phyloP scores from a whole-genome alignment of 805 yeast species.

The Myxozyma melibiosi region DNA sequence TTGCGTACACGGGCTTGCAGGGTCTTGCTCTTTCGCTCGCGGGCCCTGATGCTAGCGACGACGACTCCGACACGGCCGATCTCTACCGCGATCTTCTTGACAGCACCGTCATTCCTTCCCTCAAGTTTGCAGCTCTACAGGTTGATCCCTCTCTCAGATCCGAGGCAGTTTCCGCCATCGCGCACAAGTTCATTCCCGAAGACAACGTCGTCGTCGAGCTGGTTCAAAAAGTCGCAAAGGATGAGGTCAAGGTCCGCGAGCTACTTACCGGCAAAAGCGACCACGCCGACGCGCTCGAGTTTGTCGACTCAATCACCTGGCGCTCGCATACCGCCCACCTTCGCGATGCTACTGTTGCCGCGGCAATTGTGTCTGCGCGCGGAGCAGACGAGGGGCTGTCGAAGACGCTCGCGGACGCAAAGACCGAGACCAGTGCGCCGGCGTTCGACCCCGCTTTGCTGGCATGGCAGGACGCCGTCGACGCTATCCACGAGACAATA shows the following conservation, averaged over 20 bases:
- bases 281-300: constrained; percentile 34
- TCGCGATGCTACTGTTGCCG: constrained; percentile 72
- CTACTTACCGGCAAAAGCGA: constrained; percentile 21
- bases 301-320: constrained; percentile 56
- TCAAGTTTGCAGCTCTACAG: constrained; percentile 47
- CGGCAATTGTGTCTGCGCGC: constrained; percentile 39
- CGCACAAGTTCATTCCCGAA: constrained; percentile 50
- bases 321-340: constrained; percentile 64
- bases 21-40: constrained; percentile 48
- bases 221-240: constrained; percentile 44
- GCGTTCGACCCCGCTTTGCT: constrained; percentile 59
- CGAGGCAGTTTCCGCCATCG: constrained; percentile 53
- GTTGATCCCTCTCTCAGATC: constrained; percentile 36
- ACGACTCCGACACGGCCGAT: constrained; percentile 35
- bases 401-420: constrained; percentile 33
- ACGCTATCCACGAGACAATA: constrained; percentile 58
- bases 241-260: constrained; percentile 13
- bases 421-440: constrained; percentile 9
- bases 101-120: constrained; percentile 64
- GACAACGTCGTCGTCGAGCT: constrained; percentile 46
- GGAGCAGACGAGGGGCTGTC: constrained; percentile 32
- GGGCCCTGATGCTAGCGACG: constrained; percentile 17
- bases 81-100: constrained; percentile 60
- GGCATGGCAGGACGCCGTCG: constrained; percentile 72
- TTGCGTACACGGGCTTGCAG: constrained; percentile 64